These are phyloP conservation scores for Aspergillus hiratsukae DNA, from an alignment of 2,329 filamentous ascomycete species.

Conservation along the genomic window DNA sequence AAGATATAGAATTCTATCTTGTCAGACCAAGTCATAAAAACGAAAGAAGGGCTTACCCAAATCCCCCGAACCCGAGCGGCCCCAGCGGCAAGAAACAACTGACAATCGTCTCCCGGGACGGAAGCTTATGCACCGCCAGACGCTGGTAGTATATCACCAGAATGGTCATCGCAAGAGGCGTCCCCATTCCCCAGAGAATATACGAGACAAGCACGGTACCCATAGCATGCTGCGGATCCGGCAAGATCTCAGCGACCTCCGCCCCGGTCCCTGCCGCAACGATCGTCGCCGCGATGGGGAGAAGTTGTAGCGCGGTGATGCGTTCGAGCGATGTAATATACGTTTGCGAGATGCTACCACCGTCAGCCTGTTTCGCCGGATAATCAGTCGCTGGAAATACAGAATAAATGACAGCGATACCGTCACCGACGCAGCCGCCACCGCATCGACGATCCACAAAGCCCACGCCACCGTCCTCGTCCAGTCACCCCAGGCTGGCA, in stretches of 20 bases:
- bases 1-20: slow-evolving; percentile 45
- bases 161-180: slow-evolving; percentile 57
- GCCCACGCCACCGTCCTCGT: slow-evolving; percentile 45
- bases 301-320: slow-evolving; percentile 62
- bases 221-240: slow-evolving; percentile 51
- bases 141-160: slow-evolving; percentile 67
- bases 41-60: slow-evolving; percentile 40
- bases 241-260: slow-evolving; percentile 58
- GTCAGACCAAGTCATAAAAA: neutral
- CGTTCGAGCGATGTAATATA: slow-evolving; percentile 42
- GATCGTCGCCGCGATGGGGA: slow-evolving; percentile 64
- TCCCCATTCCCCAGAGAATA: slow-evolving; percentile 64
- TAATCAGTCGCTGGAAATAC: slow-evolving; percentile 29
- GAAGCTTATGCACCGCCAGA: slow-evolving; percentile 62
- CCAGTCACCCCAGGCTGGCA: slow-evolving; percentile 53
- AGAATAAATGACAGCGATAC: slow-evolving; percentile 53
- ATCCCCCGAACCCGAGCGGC: slow-evolving; percentile 62
- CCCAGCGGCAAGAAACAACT: slow-evolving; percentile 65
- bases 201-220: slow-evolving; percentile 63
- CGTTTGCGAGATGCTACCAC: slow-evolving; percentile 32
- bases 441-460: slow-evolving; percentile 48
- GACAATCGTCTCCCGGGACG: slow-evolving; percentile 63
- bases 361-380: slow-evolving; percentile 18
- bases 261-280: slow-evolving; percentile 62
- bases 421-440: slow-evolving; percentile 40